Evolutionary conservation across 106 monocot genomes (phyloP).

Genomic region (Triglochin maritima): DNA sequence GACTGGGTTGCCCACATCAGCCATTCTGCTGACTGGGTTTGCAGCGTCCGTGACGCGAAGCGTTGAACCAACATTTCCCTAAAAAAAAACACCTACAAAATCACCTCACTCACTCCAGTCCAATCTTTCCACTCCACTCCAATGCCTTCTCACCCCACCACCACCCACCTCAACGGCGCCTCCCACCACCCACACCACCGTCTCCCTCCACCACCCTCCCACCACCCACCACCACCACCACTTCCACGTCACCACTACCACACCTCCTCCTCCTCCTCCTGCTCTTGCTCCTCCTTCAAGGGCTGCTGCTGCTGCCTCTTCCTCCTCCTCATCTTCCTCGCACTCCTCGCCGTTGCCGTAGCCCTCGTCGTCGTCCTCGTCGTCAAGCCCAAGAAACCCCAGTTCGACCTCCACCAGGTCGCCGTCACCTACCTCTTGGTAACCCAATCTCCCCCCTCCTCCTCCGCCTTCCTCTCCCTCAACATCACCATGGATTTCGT

Average conservation of each 20-base stretch:
- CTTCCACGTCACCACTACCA: not conserved
- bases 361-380: conserved; percentile 55
- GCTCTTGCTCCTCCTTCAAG: conserved; percentile 44
- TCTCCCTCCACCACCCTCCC: not conserved
- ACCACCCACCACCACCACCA: not conserved
- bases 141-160: not conserved
- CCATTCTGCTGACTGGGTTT: too few relatives aligned
- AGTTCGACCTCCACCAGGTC: conserved; percentile 59
- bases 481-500: conserved; percentile 79
- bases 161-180: not conserved
- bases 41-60: too few relatives aligned
- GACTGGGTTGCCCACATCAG: too few relatives aligned
- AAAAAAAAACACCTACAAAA: not conserved
- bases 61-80: too few relatives aligned
- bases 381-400: conserved; percentile 56
- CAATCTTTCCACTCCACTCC: not conserved
- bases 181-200: not conserved
- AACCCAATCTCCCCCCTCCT: conserved; percentile 16
- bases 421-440: conserved; percentile 64
- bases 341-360: conserved; percentile 48
- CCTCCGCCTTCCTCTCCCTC: conserved; percentile 38
- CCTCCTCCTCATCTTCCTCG: conserved; percentile 76
- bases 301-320: conserved; percentile 91
- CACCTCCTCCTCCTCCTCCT: conserved; percentile 3
- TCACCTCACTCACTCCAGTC: not conserved